Conservation (phyloP, 768 basidiomycete genomes). For the Mycena rosella region DNA sequence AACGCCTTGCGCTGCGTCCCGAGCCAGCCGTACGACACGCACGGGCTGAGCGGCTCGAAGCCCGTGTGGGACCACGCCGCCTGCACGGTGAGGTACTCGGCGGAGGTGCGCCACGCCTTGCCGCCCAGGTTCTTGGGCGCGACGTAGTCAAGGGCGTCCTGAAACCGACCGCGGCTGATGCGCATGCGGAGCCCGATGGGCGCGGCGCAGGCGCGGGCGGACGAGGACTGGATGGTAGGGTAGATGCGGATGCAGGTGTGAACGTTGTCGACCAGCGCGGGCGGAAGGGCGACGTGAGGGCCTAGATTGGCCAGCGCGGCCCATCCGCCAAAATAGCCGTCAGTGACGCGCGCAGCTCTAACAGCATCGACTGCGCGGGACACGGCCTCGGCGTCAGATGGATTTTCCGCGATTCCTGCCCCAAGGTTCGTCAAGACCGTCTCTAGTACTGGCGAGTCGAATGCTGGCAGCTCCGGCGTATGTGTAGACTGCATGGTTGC, state of each 20-base stretch:
- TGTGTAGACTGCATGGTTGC: too few species aligned
- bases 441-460: slow-evolving; percentile 1
- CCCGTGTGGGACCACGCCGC: slow-evolving; percentile 12
- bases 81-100: slow-evolving; percentile 5
- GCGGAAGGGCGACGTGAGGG: neutral
- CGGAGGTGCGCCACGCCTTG: slow-evolving; percentile 10
- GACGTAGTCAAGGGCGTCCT: slow-evolving; percentile 13
- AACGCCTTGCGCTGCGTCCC: slow-evolving; percentile 16
- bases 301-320: neutral
- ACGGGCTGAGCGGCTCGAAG: slow-evolving; percentile 17
- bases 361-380: neutral
- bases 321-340: slow-evolving; percentile 24
- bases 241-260: slow-evolving; percentile 7
- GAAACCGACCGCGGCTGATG: neutral
- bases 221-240: neutral
- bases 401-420: neutral
- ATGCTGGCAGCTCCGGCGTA: too few species aligned
- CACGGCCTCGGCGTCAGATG: neutral
- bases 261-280: slow-evolving; percentile 6
- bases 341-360: neutral
- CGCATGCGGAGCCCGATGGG: neutral
- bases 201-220: neutral
- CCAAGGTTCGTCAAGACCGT: neutral
- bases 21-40: slow-evolving; percentile 4
- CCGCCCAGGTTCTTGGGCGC: slow-evolving; percentile 23